phyloP scores from a whole-genome alignment of 441 rosid genomes.

The Euphorbia corollata region DNA sequence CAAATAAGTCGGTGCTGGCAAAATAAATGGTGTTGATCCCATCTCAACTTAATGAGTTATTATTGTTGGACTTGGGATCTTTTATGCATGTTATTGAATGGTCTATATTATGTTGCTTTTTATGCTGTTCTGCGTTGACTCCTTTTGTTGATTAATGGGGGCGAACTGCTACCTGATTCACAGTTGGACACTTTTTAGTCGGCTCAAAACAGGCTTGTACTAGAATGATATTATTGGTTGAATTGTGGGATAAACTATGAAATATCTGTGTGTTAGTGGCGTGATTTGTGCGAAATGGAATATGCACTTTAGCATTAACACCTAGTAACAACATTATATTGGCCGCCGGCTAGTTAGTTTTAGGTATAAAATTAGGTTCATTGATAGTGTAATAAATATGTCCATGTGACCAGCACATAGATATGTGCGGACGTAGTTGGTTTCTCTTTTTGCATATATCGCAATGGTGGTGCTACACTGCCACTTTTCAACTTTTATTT shows the following conservation, averaged over 20 bases:
- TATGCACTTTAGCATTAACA: neutral
- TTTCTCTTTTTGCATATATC: no score
- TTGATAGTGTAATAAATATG: neutral
- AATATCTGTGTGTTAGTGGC: neutral
- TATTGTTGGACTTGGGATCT: no score
- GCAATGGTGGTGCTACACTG: neutral
- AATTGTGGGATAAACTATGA: neutral
- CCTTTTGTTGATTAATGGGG: neutral
- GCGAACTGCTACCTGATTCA: neutral
- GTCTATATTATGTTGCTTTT: no score
- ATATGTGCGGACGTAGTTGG: neutral
- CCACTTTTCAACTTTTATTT: neutral
- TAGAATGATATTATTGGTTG: neutral
- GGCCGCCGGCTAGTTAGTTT: no score
- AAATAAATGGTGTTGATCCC: no score
- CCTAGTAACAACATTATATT: neutral
- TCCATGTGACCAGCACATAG: neutral
- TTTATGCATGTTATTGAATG: no score
- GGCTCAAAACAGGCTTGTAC: neutral
- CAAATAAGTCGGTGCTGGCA: neutral
- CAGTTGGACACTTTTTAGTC: no score
- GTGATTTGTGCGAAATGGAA: neutral
- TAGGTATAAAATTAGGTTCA: neutral
- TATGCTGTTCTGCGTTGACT: neutral
- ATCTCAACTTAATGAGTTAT: no score